phyloP scores from a whole-genome alignment of 2,329 filamentous ascomycete species.

The Aspergillus terreus region DNA sequence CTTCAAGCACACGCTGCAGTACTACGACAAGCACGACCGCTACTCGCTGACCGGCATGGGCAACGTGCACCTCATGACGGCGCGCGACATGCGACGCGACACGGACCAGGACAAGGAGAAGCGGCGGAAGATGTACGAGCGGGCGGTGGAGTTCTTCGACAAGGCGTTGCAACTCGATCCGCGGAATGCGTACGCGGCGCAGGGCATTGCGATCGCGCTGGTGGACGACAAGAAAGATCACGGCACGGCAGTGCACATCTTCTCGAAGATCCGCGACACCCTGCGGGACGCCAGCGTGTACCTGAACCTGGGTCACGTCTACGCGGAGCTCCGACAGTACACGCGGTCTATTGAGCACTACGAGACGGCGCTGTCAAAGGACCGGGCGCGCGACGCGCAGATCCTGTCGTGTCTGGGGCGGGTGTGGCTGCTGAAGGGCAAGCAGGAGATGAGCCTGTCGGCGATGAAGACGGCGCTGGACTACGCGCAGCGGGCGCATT shows the following conservation, averaged over 20 bases:
- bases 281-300: slow-evolving; percentile 83
- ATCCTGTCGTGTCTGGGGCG: slow-evolving; percentile 84
- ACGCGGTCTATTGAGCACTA: slow-evolving; percentile 91
- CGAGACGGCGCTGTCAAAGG: slow-evolving; percentile 76
- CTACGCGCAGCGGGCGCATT: slow-evolving; percentile 65
- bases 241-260: slow-evolving; percentile 75
- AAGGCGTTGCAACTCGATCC: slow-evolving; percentile 94
- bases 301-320: slow-evolving; percentile 91
- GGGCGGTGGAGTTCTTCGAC: slow-evolving; percentile 97
- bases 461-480: slow-evolving; percentile 63
- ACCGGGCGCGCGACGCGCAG: slow-evolving; percentile 71
- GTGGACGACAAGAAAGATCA: slow-evolving; percentile 93
- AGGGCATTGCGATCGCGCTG: slow-evolving; percentile 90
- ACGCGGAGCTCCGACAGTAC: slow-evolving; percentile 85
- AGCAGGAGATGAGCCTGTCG: slow-evolving; percentile 61
- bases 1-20: slow-evolving; percentile 92
- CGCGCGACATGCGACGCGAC: slow-evolving; percentile 90
- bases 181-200: slow-evolving; percentile 92
- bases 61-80: slow-evolving; percentile 82
- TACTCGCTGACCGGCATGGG: slow-evolving; percentile 97
- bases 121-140: slow-evolving; percentile 78
- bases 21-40: slow-evolving; percentile 95
- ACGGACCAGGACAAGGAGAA: slow-evolving; percentile 89
- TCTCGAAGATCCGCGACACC: slow-evolving; percentile 86
- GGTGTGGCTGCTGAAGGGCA: slow-evolving; percentile 79